Evolutionary conservation across 768 basidiomycete genomes (phyloP).

Genomic region (Hypholoma sublateritium): DNA sequence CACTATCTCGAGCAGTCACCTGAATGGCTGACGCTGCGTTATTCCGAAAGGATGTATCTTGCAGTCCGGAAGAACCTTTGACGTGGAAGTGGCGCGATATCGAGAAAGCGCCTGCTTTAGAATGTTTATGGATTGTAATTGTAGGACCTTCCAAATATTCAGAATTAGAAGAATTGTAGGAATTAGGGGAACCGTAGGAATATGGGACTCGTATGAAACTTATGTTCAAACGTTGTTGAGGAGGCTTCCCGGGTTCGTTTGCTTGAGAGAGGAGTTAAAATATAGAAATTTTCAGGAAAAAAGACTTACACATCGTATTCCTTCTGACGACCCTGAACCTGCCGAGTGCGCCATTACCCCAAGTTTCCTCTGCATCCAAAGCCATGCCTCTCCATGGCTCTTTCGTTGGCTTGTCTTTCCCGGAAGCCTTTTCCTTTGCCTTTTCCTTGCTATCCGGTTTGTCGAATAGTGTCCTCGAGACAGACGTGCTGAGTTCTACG

Average conservation of each 20-base stretch:
- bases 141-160: slow-evolving; percentile 49
- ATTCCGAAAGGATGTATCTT: slow-evolving; percentile 4
- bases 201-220: slow-evolving; percentile 53
- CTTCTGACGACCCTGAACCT: slow-evolving; percentile 60
- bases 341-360: slow-evolving; percentile 65
- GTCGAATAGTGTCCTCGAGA: slow-evolving; percentile 13
- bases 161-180: slow-evolving; percentile 26
- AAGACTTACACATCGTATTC: slow-evolving; percentile 36
- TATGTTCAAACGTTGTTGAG: slow-evolving; percentile 69
- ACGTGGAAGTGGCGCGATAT: slow-evolving; percentile 63
- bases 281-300: neutral
- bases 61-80: slow-evolving; percentile 2
- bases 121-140: slow-evolving; percentile 79
- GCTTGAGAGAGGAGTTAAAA: slow-evolving; percentile 24
- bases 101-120: slow-evolving; percentile 76
- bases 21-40: slow-evolving; percentile 15
- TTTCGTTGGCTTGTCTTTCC: slow-evolving; percentile 28
- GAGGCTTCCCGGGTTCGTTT: slow-evolving; percentile 53
- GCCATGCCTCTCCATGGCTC: slow-evolving; percentile 47
- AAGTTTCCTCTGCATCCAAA: slow-evolving; percentile 59
- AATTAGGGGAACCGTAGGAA: too few species aligned
- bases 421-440: slow-evolving; percentile 3
- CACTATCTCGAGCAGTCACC: slow-evolving; percentile 23
- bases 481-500: slow-evolving; percentile 8
- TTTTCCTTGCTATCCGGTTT: slow-evolving; percentile 13